Conservation (phyloP, 169 alveolate genomes). For the Neospora caninum region DNA sequence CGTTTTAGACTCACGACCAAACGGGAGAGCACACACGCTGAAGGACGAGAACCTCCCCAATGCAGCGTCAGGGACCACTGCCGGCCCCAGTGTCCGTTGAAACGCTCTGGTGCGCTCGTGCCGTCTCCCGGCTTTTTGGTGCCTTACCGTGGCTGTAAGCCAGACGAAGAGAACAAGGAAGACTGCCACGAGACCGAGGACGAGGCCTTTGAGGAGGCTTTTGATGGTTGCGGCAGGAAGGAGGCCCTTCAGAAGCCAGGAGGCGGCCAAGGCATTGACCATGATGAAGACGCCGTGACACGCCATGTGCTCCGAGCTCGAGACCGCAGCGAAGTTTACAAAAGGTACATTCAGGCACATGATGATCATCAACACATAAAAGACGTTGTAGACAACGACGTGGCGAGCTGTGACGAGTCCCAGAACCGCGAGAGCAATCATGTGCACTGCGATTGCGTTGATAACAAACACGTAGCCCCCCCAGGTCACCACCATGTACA, state of each 20-base stretch:
- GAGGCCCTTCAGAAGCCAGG: background rate
- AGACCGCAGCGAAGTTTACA: slow-evolving; percentile 90
- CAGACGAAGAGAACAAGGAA: slow-evolving; percentile 40
- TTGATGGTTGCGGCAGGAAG: slow-evolving; percentile 47
- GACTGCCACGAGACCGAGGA: slow-evolving; percentile 29
- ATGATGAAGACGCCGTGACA: slow-evolving; percentile 94
- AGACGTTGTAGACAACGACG: slow-evolving; percentile 91
- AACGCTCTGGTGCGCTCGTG: background rate
- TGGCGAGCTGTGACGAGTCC: slow-evolving; percentile 88
- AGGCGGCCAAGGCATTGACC: slow-evolving; percentile 74
- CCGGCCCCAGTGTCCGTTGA: background rate
- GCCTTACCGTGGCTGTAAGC: slow-evolving; percentile 74
- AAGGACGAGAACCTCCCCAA: no score
- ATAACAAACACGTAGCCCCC: slow-evolving; percentile 98
- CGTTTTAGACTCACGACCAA: no score
- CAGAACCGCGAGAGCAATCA: slow-evolving; percentile 89
- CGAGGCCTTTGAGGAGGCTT: slow-evolving; percentile 41
- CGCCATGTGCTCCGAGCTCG: slow-evolving; percentile 95
- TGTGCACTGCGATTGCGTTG: slow-evolving; percentile 94
- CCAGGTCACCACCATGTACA: slow-evolving; percentile 94
- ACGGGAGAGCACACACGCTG: no score
- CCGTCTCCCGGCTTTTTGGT: background rate
- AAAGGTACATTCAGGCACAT: slow-evolving; percentile 96
- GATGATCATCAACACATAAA: slow-evolving; percentile 92
- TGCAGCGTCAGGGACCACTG: no score